Percentiles rank a stretch among this genome's conserved stretches.
phyloP scores from a whole-genome alignment of 352 stramenopile genomes.

The Globisporangium spinosum region DNA sequence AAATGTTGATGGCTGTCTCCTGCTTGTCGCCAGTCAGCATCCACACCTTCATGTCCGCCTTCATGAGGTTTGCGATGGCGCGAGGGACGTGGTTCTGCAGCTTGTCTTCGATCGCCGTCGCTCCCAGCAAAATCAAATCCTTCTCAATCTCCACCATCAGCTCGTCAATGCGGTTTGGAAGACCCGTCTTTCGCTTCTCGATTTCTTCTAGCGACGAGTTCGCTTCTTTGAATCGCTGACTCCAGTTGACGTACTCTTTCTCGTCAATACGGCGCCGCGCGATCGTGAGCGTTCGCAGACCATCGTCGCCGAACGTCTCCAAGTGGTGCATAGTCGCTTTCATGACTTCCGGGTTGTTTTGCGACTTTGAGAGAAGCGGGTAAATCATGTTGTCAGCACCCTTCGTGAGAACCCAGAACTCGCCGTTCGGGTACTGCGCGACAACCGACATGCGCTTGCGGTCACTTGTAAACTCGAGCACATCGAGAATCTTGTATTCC shows the following conservation, averaged over 20 bases:
- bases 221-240: constrained; percentile 52
- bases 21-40: constrained; percentile 94
- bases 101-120: constrained; percentile 93
- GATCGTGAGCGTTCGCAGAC: constrained; percentile 83
- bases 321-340: constrained; percentile 62
- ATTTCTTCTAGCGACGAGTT: constrained; percentile 73
- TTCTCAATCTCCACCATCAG: constrained; percentile 78
- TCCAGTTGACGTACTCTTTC: constrained; percentile 67
- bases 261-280: constrained; percentile 48
- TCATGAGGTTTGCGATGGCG: constrained; percentile 82
- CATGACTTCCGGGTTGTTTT: constrained; percentile 56
- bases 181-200: constrained; percentile 70
- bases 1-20: constrained; percentile 95
- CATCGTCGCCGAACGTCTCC: constrained; percentile 79
- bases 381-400: constrained; percentile 94
- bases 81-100: constrained; percentile 88
- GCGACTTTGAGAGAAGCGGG: constrained; percentile 54
- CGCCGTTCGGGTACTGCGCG: constrained; percentile 62
- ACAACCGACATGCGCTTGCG: constrained; percentile 83
- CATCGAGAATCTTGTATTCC: constrained; percentile 86
- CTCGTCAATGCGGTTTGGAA: constrained; percentile 64
- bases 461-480: constrained; percentile 95
- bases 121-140: constrained; percentile 79
- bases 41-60: constrained; percentile 90
- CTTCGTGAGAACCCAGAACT: constrained; percentile 79